These are phyloP conservation scores for Lindgomyces ingoldianus DNA, from an alignment of 495 filamentous ascomycete species.

Conservation along the genomic window DNA sequence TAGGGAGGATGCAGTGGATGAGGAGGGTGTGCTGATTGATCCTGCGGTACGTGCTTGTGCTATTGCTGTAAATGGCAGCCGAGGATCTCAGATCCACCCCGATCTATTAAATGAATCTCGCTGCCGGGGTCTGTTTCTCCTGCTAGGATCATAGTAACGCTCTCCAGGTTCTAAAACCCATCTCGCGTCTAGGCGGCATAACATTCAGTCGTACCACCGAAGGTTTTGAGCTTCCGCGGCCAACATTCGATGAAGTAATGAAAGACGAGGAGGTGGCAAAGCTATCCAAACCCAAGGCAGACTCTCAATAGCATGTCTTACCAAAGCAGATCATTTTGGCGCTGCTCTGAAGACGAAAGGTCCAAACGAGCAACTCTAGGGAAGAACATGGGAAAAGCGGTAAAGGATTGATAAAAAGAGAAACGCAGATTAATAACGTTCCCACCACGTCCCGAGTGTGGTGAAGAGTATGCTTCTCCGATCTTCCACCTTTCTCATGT, in stretches of 20 bases:
- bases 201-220: conserved; percentile 72
- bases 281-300: conserved; percentile 38
- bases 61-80: no score
- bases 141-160: not conserved
- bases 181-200: conserved; percentile 81
- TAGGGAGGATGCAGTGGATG: conserved; percentile 82
- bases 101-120: not conserved
- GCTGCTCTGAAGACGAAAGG: conserved; percentile 1
- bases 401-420: no score
- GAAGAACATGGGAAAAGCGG: no score
- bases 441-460: no score
- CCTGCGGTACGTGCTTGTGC: conserved; percentile 53
- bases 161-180: conserved; percentile 61
- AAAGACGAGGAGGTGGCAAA: conserved; percentile 50
- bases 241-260: conserved; percentile 61
- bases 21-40: conserved; percentile 71
- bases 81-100: no score
- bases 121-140: not conserved
- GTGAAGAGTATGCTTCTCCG: no score
- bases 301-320: conserved; percentile 16
- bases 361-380: no score
- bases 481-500: no score
- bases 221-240: conserved; percentile 74
- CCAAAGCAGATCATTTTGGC: not conserved
- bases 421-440: no score